phyloP scores from a whole-genome alignment of 2,329 filamentous ascomycete genomes.

The Parastagonospora avenae region DNA sequence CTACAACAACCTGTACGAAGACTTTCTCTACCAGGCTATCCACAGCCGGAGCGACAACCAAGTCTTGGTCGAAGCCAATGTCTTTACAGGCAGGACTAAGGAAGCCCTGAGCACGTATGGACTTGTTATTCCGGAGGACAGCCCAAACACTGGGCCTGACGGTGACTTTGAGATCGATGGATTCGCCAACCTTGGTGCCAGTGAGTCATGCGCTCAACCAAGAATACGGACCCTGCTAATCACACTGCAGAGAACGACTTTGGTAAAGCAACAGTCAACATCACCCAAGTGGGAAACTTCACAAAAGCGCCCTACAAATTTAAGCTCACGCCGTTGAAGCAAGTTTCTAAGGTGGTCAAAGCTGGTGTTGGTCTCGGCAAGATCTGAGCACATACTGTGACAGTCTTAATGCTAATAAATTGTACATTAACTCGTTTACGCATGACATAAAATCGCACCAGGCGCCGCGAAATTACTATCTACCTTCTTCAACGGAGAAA shows the following conservation, averaged over 20 bases:
- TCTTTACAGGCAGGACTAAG: constrained; percentile 54
- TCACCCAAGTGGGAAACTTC: constrained; percentile 58
- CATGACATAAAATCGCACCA: too few species aligned
- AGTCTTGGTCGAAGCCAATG: constrained; percentile 53
- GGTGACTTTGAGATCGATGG: constrained; percentile 62
- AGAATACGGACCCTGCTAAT: neutral
- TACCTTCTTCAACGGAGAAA: too few species aligned
- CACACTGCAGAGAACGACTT: constrained; percentile 52
- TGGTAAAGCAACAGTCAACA: constrained; percentile 56
- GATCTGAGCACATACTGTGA: constrained; percentile 17
- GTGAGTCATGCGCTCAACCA: constrained; percentile 43
- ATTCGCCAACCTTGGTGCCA: constrained; percentile 59
- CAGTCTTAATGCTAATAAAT: neutral
- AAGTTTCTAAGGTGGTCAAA: constrained; percentile 52
- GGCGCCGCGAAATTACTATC: too few species aligned
- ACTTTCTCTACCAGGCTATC: constrained; percentile 48
- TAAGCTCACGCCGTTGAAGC: constrained; percentile 53
- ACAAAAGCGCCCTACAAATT: constrained; percentile 56
- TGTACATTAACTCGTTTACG: neutral
- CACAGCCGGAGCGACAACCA: constrained; percentile 54
- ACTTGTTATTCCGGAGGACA: constrained; percentile 60
- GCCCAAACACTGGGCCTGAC: constrained; percentile 59
- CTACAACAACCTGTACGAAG: constrained; percentile 58
- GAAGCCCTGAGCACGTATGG: constrained; percentile 61
- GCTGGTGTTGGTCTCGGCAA: constrained; percentile 55